phyloP scores from a whole-genome alignment of 2,329 filamentous ascomycete genomes.

The Orbilia ellipsospora region DNA sequence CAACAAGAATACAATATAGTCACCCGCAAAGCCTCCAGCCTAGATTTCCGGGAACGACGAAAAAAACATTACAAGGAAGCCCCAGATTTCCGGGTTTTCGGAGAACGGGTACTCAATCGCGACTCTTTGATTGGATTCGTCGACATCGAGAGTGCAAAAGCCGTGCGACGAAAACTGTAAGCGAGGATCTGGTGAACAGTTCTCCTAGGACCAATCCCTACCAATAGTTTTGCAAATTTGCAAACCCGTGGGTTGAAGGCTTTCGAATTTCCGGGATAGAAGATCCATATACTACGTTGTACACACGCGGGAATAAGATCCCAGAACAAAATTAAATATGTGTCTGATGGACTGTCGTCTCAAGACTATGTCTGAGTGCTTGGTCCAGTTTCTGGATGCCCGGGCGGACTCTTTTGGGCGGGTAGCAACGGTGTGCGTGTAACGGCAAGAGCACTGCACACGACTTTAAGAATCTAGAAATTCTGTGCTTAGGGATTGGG shows the following conservation, averaged over 20 bases:
- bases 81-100: slow-evolving; percentile 21
- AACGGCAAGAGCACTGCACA: too few species aligned
- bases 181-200: neutral
- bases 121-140: neutral
- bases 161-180: too few species aligned
- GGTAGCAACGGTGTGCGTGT: too few species aligned
- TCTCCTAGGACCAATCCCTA: neutral
- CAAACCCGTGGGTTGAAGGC: too few species aligned
- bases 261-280: slow-evolving; percentile 27
- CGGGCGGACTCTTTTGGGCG: neutral
- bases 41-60: slow-evolving; percentile 12
- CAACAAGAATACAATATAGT: neutral
- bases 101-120: slow-evolving; percentile 21
- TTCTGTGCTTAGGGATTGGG: too few species aligned
- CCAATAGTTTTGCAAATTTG: too few species aligned
- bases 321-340: neutral
- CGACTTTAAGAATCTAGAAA: too few species aligned
- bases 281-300: slow-evolving; percentile 15
- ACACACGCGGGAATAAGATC: neutral
- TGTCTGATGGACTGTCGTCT: slow-evolving; percentile 4
- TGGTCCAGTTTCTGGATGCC: too few species aligned
- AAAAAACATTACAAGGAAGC: neutral
- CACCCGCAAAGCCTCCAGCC: slow-evolving; percentile 26
- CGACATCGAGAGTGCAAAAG: too few species aligned
- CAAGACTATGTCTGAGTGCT: too few species aligned